These are phyloP conservation scores for Aspergillus steynii DNA, from an alignment of 495 filamentous ascomycete species.

Conservation along the genomic window DNA sequence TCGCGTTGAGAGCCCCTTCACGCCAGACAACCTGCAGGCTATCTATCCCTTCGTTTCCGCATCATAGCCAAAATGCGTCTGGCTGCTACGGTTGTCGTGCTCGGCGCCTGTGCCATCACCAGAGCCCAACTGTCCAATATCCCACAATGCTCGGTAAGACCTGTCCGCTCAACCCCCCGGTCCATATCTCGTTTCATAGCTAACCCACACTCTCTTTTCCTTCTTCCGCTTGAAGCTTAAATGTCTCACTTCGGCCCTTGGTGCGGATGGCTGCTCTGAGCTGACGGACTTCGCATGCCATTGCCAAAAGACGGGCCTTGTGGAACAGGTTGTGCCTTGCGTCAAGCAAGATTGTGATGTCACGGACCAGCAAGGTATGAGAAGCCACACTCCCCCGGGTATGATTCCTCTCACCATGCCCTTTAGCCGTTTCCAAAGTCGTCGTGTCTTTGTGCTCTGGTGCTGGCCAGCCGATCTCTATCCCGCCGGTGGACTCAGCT, in stretches of 20 bases:
- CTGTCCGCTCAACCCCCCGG: too few relatives aligned
- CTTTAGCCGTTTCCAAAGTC: conserved; percentile 38
- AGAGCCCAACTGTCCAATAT: too few relatives aligned
- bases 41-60: too few relatives aligned
- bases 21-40: too few relatives aligned
- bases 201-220: too few relatives aligned
- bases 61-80: too few relatives aligned
- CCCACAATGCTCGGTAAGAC: too few relatives aligned
- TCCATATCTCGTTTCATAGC: too few relatives aligned
- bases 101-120: too few relatives aligned
- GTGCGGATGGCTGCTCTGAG: conserved; percentile 43
- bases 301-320: conserved; percentile 46
- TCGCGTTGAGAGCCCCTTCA: too few relatives aligned
- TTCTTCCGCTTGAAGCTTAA: conserved; percentile 27
- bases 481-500: conserved; percentile 30
- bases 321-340: conserved; percentile 43
- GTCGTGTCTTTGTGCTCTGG: conserved; percentile 38
- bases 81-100: too few relatives aligned
- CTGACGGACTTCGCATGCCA: conserved; percentile 54
- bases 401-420: background rate
- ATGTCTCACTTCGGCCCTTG: conserved; percentile 44
- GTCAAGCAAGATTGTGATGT: conserved; percentile 41
- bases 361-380: conserved; percentile 40
- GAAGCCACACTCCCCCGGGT: background rate
- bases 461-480: conserved; percentile 39